These are phyloP conservation scores for Cokeromyces recurvatus DNA, from an alignment of 371 early-diverging fungal genomes.

Conservation along the genomic window DNA sequence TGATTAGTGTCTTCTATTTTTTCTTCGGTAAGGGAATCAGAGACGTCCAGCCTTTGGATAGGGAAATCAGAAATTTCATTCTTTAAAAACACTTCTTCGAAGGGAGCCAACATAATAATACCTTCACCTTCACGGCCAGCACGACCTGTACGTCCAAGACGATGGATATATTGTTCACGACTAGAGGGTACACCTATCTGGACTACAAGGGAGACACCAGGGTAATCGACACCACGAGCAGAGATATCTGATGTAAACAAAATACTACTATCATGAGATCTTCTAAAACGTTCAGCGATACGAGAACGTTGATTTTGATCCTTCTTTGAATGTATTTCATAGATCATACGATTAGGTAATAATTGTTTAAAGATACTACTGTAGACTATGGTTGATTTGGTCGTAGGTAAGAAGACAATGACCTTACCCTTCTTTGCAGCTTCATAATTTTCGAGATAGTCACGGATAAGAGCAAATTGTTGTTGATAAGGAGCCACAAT, in stretches of 20 bases:
- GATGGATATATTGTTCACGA: slow-evolving; percentile 95
- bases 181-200: slow-evolving; percentile 93
- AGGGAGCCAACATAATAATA: slow-evolving; percentile 77
- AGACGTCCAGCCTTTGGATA: slow-evolving; percentile 41
- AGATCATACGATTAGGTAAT: slow-evolving; percentile 32
- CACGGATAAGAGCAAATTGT: slow-evolving; percentile 59
- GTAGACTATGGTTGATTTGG: slow-evolving; percentile 74
- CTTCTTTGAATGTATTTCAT: slow-evolving; percentile 83
- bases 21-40: slow-evolving; percentile 29
- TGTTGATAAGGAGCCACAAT: slow-evolving; percentile 57
- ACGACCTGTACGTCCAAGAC: slow-evolving; percentile 98
- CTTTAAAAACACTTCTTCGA: slow-evolving; percentile 73
- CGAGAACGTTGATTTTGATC: slow-evolving; percentile 68
- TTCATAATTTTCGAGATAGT: slow-evolving; percentile 56
- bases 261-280: slow-evolving; percentile 51
- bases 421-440: slow-evolving; percentile 66
- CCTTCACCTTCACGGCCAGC: slow-evolving; percentile 93
- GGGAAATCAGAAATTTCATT: slow-evolving; percentile 47
- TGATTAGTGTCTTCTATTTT: slow-evolving; percentile 17
- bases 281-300: slow-evolving; percentile 75
- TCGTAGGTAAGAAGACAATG: slow-evolving; percentile 89
- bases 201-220: slow-evolving; percentile 90
- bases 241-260: slow-evolving; percentile 98
- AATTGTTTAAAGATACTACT: slow-evolving; percentile 55
- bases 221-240: slow-evolving; percentile 99